These are phyloP conservation scores for Fusarium subtropicale DNA, from an alignment of 2,329 filamentous ascomycete species.

Conservation along the genomic window DNA sequence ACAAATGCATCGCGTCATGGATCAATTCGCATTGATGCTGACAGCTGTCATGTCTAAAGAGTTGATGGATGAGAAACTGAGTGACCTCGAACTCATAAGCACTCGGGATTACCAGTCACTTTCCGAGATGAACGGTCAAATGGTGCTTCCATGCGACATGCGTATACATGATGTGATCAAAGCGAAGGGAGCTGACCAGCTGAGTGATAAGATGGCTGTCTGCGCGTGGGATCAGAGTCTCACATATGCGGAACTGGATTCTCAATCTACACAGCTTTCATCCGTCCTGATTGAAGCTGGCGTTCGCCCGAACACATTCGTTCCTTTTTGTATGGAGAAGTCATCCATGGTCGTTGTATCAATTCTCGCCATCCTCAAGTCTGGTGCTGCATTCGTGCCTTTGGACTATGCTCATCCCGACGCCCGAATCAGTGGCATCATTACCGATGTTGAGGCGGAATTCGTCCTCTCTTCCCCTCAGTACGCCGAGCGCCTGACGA, in stretches of 20 bases:
- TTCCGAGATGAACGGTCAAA: neutral
- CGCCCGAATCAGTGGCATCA: slow-evolving; percentile 11
- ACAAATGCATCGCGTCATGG: slow-evolving; percentile 36
- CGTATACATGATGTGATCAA: slow-evolving; percentile 21
- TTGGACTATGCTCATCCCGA: slow-evolving; percentile 13
- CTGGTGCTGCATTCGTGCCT: slow-evolving; percentile 17
- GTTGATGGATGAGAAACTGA: neutral
- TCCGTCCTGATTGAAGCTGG: neutral
- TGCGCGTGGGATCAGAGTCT: slow-evolving; percentile 57
- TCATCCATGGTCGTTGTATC: slow-evolving; percentile 10
- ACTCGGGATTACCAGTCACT: slow-evolving; percentile 4
- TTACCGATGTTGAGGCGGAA: neutral
- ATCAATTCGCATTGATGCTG: slow-evolving; percentile 33
- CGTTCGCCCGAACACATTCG: neutral
- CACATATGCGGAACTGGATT: slow-evolving; percentile 54
- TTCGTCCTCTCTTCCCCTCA: neutral
- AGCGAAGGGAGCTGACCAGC: neutral
- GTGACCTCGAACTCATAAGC: slow-evolving; percentile 11
- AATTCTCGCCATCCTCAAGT: slow-evolving; percentile 23
- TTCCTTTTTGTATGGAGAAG: slow-evolving; percentile 34
- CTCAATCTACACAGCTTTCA: slow-evolving; percentile 4
- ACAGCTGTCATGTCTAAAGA: slow-evolving; percentile 1
- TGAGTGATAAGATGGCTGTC: slow-evolving; percentile 36
- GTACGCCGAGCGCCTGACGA: slow-evolving; percentile 23
- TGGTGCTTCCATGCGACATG: neutral